phyloP scores from a whole-genome alignment of 2,329 filamentous ascomycete genomes.

The Zarea fungicola region DNA sequence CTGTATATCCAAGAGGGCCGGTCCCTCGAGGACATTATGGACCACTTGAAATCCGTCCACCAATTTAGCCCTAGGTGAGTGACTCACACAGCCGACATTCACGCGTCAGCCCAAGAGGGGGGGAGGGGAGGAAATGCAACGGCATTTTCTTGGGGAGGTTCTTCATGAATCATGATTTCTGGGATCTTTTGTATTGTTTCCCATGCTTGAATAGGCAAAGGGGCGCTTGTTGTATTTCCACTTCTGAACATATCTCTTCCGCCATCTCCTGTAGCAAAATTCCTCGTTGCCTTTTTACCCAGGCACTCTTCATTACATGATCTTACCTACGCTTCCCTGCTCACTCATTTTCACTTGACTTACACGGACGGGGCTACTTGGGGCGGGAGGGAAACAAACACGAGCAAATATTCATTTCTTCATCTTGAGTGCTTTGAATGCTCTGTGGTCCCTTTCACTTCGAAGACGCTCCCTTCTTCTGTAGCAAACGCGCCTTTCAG shows the following conservation, averaged over 20 bases:
- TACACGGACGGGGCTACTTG: conserved; percentile 14
- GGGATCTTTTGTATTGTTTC: not conserved
- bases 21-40: conserved; percentile 68
- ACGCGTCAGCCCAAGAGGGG: conserved; percentile 10
- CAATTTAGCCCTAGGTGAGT: conserved; percentile 69
- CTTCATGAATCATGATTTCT: not conserved
- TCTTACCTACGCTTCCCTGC: not conserved
- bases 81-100: conserved; percentile 23
- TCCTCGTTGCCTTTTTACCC: not conserved
- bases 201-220: not conserved
- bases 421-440: conserved; percentile 1
- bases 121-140: not conserved
- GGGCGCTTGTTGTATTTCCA: not conserved
- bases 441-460: conserved; percentile 1
- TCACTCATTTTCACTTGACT: conserved; percentile 11
- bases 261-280: not conserved
- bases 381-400: conserved; percentile 1
- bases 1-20: conserved; percentile 74
- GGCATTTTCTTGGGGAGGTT: not conserved
- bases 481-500: conserved; percentile 70
- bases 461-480: conserved; percentile 10
- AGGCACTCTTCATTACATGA: not conserved
- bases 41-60: conserved; percentile 59
- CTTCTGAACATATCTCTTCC: not conserved
- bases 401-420: not conserved